phyloP scores from a whole-genome alignment of 75 land plant genomes.

The Pinus taeda region DNA sequence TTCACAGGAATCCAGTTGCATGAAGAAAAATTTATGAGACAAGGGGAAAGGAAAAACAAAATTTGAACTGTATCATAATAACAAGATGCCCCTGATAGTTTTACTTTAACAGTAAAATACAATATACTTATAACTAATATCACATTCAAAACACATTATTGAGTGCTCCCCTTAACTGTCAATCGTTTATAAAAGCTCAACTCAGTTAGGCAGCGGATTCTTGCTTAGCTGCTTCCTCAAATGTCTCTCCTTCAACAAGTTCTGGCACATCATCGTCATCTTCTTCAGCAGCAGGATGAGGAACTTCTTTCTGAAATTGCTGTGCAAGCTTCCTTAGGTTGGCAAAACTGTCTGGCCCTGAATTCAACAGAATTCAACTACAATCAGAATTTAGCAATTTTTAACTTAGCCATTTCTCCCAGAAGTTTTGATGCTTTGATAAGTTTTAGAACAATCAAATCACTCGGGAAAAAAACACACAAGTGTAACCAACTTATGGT shows the following conservation, averaged over 20 bases:
- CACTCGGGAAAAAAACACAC: background rate
- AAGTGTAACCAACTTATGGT: background rate
- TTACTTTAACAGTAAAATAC: background rate
- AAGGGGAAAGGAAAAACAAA: background rate
- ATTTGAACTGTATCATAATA: background rate
- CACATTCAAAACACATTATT: background rate
- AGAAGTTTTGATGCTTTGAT: background rate
- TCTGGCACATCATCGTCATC: conserved; percentile 87
- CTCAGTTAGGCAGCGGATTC: conserved; percentile 9
- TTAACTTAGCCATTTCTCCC: background rate
- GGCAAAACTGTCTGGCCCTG: conserved; percentile 79
- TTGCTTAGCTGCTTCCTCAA: conserved; percentile 74
- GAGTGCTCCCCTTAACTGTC: background rate
- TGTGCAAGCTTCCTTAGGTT: conserved; percentile 70
- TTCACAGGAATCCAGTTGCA: background rate
- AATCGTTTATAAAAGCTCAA: background rate
- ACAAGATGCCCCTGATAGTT: background rate
- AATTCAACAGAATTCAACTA: background rate
- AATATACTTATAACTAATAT: background rate
- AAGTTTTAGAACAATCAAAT: background rate
- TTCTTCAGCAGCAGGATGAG: conserved; percentile 30
- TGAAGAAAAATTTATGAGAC: background rate
- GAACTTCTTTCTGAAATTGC: conserved; percentile 64
- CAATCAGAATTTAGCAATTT: background rate
- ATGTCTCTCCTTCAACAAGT: conserved; percentile 74